A percentile compares a stretch with the other conserved stretches of the same genome.
phyloP scores from a whole-genome alignment of 176 grass and related monocot genomes.

The Oryza nivara region DNA sequence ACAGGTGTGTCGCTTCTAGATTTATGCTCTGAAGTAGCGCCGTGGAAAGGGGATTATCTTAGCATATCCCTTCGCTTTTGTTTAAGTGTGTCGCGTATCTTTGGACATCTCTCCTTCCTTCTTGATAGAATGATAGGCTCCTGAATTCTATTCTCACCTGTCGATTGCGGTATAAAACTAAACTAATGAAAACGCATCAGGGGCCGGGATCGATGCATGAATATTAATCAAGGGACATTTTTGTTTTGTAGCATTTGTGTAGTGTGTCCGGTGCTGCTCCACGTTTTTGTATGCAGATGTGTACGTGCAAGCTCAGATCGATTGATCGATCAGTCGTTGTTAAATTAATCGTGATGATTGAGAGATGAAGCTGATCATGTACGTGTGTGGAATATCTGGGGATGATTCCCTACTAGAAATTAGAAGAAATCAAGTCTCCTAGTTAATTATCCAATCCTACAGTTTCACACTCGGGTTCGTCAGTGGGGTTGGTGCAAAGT shows the following conservation, averaged over 20 bases:
- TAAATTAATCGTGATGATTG: background rate
- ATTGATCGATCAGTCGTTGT: background rate
- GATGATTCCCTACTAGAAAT: background rate
- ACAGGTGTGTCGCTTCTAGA: slow-evolving; percentile 48
- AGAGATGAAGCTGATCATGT: background rate
- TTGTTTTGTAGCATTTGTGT: background rate
- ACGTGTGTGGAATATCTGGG: background rate
- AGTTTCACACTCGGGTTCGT: background rate
- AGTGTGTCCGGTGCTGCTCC: background rate
- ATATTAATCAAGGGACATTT: background rate
- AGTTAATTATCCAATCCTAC: background rate
- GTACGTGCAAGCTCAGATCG: background rate
- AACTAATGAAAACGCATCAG: background rate
- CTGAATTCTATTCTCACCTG: slow-evolving; percentile 22
- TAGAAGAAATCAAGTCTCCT: background rate
- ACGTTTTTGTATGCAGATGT: background rate
- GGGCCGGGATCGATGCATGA: background rate
- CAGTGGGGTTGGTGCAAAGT: background rate
- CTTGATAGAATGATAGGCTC: background rate
- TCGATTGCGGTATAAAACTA: background rate
- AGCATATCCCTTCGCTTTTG: slow-evolving; percentile 22
- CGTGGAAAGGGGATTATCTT: slow-evolving; percentile 29
- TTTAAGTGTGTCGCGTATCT: slow-evolving; percentile 49
- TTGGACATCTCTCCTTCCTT: slow-evolving; percentile 27
- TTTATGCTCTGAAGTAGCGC: background rate